Evolutionary conservation across 2,329 filamentous ascomycete genomes (phyloP), one percentile per base, ranked within the genome.

Genomic region (Fusarium oxysporum): DNA sequence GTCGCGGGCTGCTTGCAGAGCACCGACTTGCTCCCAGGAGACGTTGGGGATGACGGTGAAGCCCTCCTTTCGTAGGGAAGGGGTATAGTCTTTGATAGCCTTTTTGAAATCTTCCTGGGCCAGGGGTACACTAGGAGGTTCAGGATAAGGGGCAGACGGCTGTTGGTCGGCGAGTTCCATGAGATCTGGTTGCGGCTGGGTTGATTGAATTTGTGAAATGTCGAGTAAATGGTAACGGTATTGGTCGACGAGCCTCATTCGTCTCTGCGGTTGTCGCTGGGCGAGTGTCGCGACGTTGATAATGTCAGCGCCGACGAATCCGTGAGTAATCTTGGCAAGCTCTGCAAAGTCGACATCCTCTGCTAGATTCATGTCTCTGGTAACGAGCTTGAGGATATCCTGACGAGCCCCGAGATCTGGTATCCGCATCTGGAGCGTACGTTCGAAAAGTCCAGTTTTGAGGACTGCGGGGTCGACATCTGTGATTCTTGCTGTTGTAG

Each of bases 1-100:
- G 65, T 94, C 89, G 41, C 96, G 93, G 8, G 97, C 91, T n/a
- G 86, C 86, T 48, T 89, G 85, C 19, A 99, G 88, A 11, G 96
- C 96, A 66, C 96, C 96, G 58, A 99, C 95, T 78, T 98, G 93
- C 50, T 91, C 87, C 94, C 96, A 99, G 1, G 94, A 97, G 9
- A 96, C 96, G 79, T 95, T 92, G 12, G 96, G 96, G 48, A 98
- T 94, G 1, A 94, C 96, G 17, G 94, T 95, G 82, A 99, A 99
- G 51, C 96, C 96, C 83, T 99, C 96, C 55, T 95, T 91, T 81
- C 32, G 95, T 90, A 79, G 94, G 89, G 70, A 97, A 89, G 84
- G 84, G 0, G 79, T 80, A 41, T 81, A 83, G 65, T 89, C 89
- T 14, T 92, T 90, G 6, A 98, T 87, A 6, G 95, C 95, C 3